Percentiles rank a stretch among this genome's conserved stretches.
phyloP scores from a whole-genome alignment of 495 filamentous ascomycete genomes.

The Baudoinia panamericana region DNA sequence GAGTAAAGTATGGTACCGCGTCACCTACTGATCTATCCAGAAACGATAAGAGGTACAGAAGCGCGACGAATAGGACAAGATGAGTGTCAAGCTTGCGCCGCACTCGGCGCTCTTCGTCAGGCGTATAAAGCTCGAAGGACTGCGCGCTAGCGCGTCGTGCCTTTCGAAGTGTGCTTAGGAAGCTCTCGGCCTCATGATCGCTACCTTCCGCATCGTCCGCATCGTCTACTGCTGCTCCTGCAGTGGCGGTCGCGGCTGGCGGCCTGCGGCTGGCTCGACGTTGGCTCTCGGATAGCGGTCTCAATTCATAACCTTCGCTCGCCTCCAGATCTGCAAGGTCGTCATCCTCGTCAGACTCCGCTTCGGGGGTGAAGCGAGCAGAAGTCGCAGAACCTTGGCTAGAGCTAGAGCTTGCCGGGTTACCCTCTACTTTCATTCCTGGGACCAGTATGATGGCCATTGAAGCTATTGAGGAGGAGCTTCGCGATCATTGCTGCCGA shows the following conservation, averaged over 20 bases:
- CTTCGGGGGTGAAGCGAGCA: slow-evolving; percentile 7
- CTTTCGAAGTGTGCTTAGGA: slow-evolving; percentile 11
- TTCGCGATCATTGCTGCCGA: no score
- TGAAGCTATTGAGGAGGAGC: no score
- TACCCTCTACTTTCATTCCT: slow-evolving; percentile 4
- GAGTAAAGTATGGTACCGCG: slow-evolving; percentile 26
- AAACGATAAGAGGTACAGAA: slow-evolving; percentile 73
- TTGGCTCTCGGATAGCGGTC: not conserved
- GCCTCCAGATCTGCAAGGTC: slow-evolving; percentile 12
- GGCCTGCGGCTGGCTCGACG: not conserved
- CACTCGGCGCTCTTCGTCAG: slow-evolving; percentile 59
- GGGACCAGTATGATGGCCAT: slow-evolving; percentile 4
- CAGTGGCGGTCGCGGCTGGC: no score
- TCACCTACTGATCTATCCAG: no score
- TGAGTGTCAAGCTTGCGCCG: slow-evolving; percentile 59
- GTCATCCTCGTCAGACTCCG: slow-evolving; percentile 13
- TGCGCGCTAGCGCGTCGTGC: slow-evolving; percentile 25
- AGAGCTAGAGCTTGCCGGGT: slow-evolving; percentile 5
- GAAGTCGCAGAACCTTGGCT: slow-evolving; percentile 5
- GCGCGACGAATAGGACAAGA: slow-evolving; percentile 65
- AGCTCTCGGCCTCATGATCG: slow-evolving; percentile 10
- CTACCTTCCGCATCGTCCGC: slow-evolving; percentile 18
- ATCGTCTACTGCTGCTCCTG: slow-evolving; percentile 4
- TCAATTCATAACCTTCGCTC: slow-evolving; percentile 13
- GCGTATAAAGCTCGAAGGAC: slow-evolving; percentile 53